Evolutionary conservation across 495 filamentous ascomycete genomes (phyloP).

Genomic region (Podospora tetraspora): DNA sequence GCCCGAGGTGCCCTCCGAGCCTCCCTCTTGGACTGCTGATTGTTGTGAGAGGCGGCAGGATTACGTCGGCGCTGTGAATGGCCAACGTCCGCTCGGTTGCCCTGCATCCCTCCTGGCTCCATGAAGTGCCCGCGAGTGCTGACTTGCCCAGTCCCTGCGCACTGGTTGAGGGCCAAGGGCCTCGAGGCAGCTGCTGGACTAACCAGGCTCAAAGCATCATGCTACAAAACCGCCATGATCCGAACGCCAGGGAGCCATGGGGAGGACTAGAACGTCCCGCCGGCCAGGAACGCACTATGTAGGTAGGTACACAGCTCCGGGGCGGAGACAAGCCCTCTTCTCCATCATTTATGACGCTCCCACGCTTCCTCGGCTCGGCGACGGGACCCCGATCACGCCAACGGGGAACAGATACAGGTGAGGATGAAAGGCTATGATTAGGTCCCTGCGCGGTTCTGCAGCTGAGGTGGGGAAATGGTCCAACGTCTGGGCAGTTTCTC

Average conservation of each 20-base stretch:
- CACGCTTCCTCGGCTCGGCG: not conserved
- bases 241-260: not conserved
- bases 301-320: not conserved
- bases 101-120: not conserved
- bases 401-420: not conserved
- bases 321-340: not conserved
- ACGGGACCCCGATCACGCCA: not conserved
- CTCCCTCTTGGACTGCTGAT: slow-evolving; percentile 4
- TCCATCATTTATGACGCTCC: not conserved
- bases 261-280: not conserved
- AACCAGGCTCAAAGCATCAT: not conserved
- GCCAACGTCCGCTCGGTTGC: slow-evolving; percentile 13
- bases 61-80: slow-evolving; percentile 25
- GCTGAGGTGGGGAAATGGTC: not conserved
- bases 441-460: not conserved
- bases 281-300: not conserved
- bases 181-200: not conserved
- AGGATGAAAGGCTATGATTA: no score
- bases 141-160: not conserved
- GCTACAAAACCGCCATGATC: not conserved
- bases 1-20: not conserved
- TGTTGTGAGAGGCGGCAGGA: slow-evolving; percentile 21
- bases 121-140: not conserved
- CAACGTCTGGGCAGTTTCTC: not conserved
- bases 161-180: not conserved